A percentile compares a stretch with the other conserved stretches of the same genome.
Evolutionary conservation across 192 early-diverging fungal species (phyloP).

Genomic region (Cladochytrium replicatum): DNA sequence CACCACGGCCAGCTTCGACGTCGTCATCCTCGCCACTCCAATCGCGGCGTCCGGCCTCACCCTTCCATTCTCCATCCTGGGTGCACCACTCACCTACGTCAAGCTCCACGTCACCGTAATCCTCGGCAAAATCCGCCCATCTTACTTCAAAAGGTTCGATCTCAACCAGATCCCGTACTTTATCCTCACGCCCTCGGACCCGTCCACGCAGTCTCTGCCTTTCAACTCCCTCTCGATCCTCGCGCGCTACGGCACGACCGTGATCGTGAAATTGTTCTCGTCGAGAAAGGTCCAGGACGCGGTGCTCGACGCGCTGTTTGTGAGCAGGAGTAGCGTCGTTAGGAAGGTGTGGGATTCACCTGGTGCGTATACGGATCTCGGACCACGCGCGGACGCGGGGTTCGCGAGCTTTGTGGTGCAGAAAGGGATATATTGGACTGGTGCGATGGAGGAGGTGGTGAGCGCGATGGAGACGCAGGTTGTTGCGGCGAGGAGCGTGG

Average conservation of each 20-base stretch:
- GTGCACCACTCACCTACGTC: neutral
- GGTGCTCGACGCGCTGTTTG: neutral
- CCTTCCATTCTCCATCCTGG: neutral
- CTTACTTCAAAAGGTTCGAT: neutral
- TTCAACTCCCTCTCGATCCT: conserved; percentile 5
- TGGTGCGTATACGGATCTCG: conserved; percentile 6
- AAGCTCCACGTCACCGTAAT: conserved; percentile 9
- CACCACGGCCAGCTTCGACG: neutral
- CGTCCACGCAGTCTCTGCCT: neutral
- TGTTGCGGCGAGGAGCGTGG: conserved; percentile 4
- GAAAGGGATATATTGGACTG: conserved; percentile 1
- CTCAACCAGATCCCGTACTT: conserved; percentile 1
- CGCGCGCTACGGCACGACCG: neutral
- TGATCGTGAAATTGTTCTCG: conserved; percentile 10
- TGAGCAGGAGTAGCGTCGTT: neutral
- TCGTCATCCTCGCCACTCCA: neutral
- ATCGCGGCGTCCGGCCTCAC: conserved; percentile 1
- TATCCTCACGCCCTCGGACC: conserved; percentile 1
- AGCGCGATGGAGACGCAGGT: conserved; percentile 9
- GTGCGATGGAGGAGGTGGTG: conserved; percentile 3
- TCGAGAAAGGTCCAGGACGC: neutral
- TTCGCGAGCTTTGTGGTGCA: neutral
- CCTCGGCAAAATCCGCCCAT: neutral
- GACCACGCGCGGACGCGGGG: neutral
- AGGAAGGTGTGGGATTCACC: conserved; percentile 4